Conservation (phyloP, 768 basidiomycete species). For the Boletellus emodensis region DNA sequence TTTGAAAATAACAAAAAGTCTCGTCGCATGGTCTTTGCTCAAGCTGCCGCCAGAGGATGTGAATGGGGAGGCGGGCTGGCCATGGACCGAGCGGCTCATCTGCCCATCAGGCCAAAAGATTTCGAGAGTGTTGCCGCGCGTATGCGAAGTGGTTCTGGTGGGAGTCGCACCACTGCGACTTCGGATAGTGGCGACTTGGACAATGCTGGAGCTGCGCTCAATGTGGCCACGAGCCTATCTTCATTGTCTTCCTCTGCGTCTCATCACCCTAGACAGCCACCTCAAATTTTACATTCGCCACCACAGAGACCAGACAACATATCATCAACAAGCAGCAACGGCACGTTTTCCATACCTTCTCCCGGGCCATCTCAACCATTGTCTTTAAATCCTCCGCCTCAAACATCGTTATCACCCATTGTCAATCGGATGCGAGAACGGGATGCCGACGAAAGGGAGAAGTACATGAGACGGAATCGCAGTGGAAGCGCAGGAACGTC, state of each 20-base stretch:
- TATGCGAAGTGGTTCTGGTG: slow-evolving; percentile 78
- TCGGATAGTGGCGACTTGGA: slow-evolving; percentile 71
- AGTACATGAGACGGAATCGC: slow-evolving; percentile 76
- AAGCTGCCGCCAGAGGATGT: slow-evolving; percentile 62
- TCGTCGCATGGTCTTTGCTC: slow-evolving; percentile 65
- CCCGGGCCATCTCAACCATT: slow-evolving; percentile 35
- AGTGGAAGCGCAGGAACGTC: slow-evolving; percentile 75
- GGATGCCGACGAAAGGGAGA: slow-evolving; percentile 85
- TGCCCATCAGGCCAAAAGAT: slow-evolving; percentile 45
- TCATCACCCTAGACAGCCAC: slow-evolving; percentile 42
- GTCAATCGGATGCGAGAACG: slow-evolving; percentile 77
- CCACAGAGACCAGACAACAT: slow-evolving; percentile 33
- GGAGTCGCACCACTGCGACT: slow-evolving; percentile 71
- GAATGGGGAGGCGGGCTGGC: slow-evolving; percentile 51
- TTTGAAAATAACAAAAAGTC: slow-evolving; percentile 78
- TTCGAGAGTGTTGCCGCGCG: slow-evolving; percentile 41
- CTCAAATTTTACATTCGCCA: slow-evolving; percentile 40
- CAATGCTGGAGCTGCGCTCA: slow-evolving; percentile 38
- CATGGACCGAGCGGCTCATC: slow-evolving; percentile 41
- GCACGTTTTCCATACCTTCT: slow-evolving; percentile 37
- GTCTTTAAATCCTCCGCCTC: slow-evolving; percentile 35
- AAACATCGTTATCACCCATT: slow-evolving; percentile 64
- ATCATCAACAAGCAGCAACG: slow-evolving; percentile 33
- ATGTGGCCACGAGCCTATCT: slow-evolving; percentile 44
- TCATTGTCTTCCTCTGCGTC: slow-evolving; percentile 63